Conservation (phyloP, 352 stramenopile genomes). For the Phytophthora citricola region DNA sequence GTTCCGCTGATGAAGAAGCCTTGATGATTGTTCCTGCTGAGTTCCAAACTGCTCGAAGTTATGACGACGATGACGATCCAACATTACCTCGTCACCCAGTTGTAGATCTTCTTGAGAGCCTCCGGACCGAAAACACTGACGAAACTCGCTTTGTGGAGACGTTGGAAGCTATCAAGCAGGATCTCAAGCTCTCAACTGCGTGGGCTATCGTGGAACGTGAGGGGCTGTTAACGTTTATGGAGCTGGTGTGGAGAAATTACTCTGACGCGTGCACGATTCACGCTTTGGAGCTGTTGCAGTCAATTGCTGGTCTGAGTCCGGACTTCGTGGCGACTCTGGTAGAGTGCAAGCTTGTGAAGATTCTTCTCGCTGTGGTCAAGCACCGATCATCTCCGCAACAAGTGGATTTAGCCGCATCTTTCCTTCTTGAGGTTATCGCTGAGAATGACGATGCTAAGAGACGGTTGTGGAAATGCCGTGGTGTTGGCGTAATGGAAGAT, state of each 20-base stretch:
- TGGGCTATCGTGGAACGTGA: constrained; percentile 47
- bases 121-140: constrained; percentile 33
- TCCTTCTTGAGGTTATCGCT: constrained; percentile 56
- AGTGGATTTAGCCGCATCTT: constrained; percentile 55
- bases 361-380: constrained; percentile 54
- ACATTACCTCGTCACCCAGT: constrained; percentile 22
- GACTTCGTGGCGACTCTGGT: constrained; percentile 53
- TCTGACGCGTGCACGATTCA: constrained; percentile 45
- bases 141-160: constrained; percentile 39
- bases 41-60: constrained; percentile 47
- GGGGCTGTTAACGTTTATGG: constrained; percentile 48
- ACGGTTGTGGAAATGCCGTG: constrained; percentile 47
- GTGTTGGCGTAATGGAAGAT: constrained; percentile 49
- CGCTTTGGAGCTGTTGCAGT: constrained; percentile 49
- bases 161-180: constrained; percentile 41
- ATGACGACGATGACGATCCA: constrained; percentile 34
- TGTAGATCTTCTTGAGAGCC: constrained; percentile 37
- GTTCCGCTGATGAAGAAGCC: constrained; percentile 30
- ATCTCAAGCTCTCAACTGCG: constrained; percentile 37
- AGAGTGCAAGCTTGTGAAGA: constrained; percentile 51
- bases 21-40: constrained; percentile 41
- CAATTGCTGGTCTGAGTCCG: constrained; percentile 41
- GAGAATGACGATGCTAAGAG: constrained; percentile 51
- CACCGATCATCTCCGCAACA: constrained; percentile 48
- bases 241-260: constrained; percentile 50